Conservation (phyloP, 228 moss, liverwort and hornwort species). For the Sphagnum fallax region DNA sequence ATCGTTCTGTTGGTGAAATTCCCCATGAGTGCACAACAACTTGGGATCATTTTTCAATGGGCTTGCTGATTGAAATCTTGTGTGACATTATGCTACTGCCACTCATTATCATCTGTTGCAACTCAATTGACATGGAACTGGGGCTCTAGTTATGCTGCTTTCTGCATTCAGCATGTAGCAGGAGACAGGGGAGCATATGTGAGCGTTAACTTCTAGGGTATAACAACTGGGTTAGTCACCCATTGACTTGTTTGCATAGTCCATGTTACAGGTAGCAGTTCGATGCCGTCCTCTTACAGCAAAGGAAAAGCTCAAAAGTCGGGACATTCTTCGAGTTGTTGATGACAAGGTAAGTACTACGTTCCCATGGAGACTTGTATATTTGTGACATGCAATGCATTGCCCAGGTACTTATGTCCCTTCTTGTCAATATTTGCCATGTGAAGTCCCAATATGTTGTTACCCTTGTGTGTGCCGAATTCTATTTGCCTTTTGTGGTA, state of each 20-base stretch:
- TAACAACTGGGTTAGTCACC: too few relatives aligned
- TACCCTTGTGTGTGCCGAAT: background rate
- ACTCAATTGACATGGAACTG: too few relatives aligned
- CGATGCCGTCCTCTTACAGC: constrained; percentile 34
- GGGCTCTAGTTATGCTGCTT: too few relatives aligned
- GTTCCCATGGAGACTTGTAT: background rate
- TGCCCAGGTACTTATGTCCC: background rate
- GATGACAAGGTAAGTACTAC: constrained; percentile 30
- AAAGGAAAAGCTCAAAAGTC: constrained; percentile 29
- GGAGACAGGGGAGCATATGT: too few relatives aligned
- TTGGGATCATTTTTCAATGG: too few relatives aligned
- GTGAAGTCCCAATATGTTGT: background rate
- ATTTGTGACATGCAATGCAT: background rate
- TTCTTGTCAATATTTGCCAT: background rate
- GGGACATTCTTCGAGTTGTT: constrained; percentile 40
- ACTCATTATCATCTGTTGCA: too few relatives aligned
- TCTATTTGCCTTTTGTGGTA: background rate
- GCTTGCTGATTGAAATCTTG: too few relatives aligned
- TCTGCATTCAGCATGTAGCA: too few relatives aligned
- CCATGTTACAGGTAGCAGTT: constrained; percentile 27
- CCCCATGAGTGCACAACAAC: too few relatives aligned
- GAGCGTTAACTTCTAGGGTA: too few relatives aligned
- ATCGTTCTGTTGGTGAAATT: too few relatives aligned
- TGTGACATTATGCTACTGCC: too few relatives aligned
- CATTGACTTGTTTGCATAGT: background rate